Base-by-base conservation (phyloP, 345 rosid species). In the Fremontodendron californicum region DNA sequence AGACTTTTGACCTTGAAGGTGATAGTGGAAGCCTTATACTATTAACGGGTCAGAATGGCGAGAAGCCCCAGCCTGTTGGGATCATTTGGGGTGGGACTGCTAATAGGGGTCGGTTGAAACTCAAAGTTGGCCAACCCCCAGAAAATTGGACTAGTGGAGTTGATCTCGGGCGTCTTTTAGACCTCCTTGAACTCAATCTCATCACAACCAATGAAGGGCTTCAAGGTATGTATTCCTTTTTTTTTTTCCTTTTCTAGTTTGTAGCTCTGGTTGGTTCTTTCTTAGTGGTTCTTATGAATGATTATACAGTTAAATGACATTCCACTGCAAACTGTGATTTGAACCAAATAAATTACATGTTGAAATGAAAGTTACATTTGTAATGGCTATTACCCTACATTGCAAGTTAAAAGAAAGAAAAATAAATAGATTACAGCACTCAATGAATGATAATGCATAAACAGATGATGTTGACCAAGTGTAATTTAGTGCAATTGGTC, bases 21-120 rank as follows among this genome's bases (percentile, higher is more conserved):
- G 96, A 91, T 80, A 89, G 96, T 78, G 93, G 96, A 77, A 89
- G 96, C 78, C 92, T 91, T 29, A 86, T 91, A 64, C 70, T 89
- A 21, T 76, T 92, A 78, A 84, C 87, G 21, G 82, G 85, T 40
- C 85, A 78, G 7, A 79, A 80, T 8, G 79, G 86, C 6, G 92
- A 81, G 80, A 91, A 89, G 82, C 91, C 92, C 0, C 84, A 80
- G 57, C 92, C 96, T 5, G 88, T 89, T 39, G 96, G 96, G 49
- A 91, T 91, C 69, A 91, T 91, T 71, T 89, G 95, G 93, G 95
- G 95, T 16, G 95, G 93, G 51, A 91, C 96, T 16, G 96, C 96
- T 64, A 91, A 89, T 66, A 83, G 93, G 13, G 93, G 96, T 54
- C 82, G 93, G 19, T 82, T 91, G 66, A 91, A 91, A 77, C 84